Evolutionary conservation across 768 basidiomycete species (phyloP), one percentile per base, ranked within the genome.

Genomic region (Daedaleopsis sinensis): DNA sequence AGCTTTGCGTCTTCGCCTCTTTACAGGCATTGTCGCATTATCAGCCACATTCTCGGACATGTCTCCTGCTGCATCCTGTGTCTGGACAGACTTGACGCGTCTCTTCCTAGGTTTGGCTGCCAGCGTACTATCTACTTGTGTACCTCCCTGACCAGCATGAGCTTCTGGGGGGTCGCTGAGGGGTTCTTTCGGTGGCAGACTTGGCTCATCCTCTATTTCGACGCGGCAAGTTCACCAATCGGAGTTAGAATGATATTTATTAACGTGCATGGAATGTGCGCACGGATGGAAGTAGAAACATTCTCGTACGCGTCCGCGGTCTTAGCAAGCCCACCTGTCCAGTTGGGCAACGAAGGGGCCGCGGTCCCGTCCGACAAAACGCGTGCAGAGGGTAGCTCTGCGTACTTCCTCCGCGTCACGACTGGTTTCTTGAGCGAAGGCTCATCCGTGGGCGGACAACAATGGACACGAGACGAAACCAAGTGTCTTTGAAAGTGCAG

Each of bases 311-410:
- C 44, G 42, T 5, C 23, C 19, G 37, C 38, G 18, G 51, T 16
- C 43, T 62, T 46, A 62, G 52, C 61, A 66, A 65, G 58, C 5
- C 77, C 79, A 46, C 76, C 74, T 43, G 60, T 39, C 80, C 80
- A 85, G 19, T 78, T 76, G 23, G 63, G 66, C 19, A 87, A 68
- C 16, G 85, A 77, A 53, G 70, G 58, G 42, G 81, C 80, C 46
- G 68, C 64, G 19, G 71, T 69, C 44, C 83, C 84, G 70, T 84
- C 79, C 24, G 78, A 75, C 48, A 75, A 70, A 23, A 78, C 53
- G 66, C 74, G 81, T 37, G 70, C 66, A 23, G 76, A 75, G 13
- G 91, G 91, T 6, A 93, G 78, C 27, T 90, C 87, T 18, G 77
- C 70, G 54, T 79, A 82, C 44, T 77, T 81, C 70, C 87, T 91